Conservation (phyloP, 2,329 filamentous ascomycete genomes). For the Phoma sp. region DNA sequence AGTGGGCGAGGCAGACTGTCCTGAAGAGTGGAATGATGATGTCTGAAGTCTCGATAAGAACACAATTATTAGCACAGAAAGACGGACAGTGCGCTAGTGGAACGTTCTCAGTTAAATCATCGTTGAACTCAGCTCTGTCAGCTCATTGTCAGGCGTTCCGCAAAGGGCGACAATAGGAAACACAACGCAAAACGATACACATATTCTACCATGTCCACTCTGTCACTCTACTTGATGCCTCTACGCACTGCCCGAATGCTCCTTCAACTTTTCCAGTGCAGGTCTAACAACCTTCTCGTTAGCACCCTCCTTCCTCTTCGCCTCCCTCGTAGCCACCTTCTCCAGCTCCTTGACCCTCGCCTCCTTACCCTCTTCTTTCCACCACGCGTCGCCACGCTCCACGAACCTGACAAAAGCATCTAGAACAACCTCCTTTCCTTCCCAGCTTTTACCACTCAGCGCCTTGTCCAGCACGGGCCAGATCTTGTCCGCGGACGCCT, state of each 20-base stretch:
- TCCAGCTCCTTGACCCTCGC: constrained; percentile 69
- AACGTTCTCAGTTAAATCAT: no score
- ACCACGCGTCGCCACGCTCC: constrained; percentile 65
- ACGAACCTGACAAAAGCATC: constrained; percentile 81
- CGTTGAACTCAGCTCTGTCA: no score
- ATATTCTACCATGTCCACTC: no score
- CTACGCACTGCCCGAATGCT: constrained; percentile 4
- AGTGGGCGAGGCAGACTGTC: not conserved
- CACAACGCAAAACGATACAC: no score
- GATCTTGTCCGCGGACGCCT: constrained; percentile 65
- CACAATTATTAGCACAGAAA: not conserved
- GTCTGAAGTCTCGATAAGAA: not conserved
- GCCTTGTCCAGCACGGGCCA: constrained; percentile 88
- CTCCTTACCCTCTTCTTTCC: constrained; percentile 60
- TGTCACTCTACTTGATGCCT: not conserved
- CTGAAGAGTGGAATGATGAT: not conserved
- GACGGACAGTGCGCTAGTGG: no score
- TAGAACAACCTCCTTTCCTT: constrained; percentile 86
- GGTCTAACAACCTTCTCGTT: constrained; percentile 58
- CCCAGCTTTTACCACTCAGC: constrained; percentile 87
- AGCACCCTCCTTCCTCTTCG: constrained; percentile 85
- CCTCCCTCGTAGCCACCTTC: constrained; percentile 78
- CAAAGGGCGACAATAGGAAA: no score
- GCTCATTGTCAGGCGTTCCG: no score
- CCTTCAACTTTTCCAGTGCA: constrained; percentile 26